A percentile compares a stretch with the other conserved stretches of the same genome.
Evolutionary conservation across 2,329 filamentous ascomycete genomes (phyloP).

Genomic region (Bipolaris cookei): DNA sequence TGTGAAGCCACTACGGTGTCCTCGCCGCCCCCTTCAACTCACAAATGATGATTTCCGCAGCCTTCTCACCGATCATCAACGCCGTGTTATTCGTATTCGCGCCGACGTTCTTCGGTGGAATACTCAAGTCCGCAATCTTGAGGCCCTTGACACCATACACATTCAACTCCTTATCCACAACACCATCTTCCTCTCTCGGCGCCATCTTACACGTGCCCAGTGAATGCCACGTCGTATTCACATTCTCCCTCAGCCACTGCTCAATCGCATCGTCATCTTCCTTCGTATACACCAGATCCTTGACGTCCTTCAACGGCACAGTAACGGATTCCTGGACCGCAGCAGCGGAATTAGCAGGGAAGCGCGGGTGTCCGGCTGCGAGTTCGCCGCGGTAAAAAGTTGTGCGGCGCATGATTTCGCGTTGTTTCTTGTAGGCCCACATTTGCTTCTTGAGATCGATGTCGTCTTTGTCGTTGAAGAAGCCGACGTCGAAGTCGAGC

Average conservation of each 20-base stretch:
- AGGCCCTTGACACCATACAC: constrained; percentile 38
- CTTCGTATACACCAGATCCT: constrained; percentile 31
- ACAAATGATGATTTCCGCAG: constrained; percentile 37
- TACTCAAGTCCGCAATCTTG: constrained; percentile 55
- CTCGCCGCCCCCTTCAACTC: constrained; percentile 15
- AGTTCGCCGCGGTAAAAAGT: constrained; percentile 56
- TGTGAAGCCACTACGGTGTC: not conserved
- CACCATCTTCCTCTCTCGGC: constrained; percentile 37
- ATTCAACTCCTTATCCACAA: constrained; percentile 37
- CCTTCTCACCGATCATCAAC: constrained; percentile 46
- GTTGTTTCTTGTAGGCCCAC: constrained; percentile 70
- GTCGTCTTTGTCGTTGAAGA: constrained; percentile 61
- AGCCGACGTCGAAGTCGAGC: constrained; percentile 65
- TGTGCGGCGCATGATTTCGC: constrained; percentile 65
- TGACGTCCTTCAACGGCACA: constrained; percentile 15
- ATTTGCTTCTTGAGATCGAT: constrained; percentile 65
- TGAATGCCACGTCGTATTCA: constrained; percentile 45
- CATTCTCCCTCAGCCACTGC: constrained; percentile 49
- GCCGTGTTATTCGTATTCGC: constrained; percentile 58
- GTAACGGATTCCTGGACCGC: constrained; percentile 18
- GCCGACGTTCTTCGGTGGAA: constrained; percentile 53
- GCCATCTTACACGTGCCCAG: constrained; percentile 45
- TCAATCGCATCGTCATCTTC: constrained; percentile 49
- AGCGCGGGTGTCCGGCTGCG: constrained; percentile 28
- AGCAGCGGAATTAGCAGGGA: constrained; percentile 28